Conservation (phyloP, 2,329 filamentous ascomycete species). For the Colletotrichum chlorophyti region DNA sequence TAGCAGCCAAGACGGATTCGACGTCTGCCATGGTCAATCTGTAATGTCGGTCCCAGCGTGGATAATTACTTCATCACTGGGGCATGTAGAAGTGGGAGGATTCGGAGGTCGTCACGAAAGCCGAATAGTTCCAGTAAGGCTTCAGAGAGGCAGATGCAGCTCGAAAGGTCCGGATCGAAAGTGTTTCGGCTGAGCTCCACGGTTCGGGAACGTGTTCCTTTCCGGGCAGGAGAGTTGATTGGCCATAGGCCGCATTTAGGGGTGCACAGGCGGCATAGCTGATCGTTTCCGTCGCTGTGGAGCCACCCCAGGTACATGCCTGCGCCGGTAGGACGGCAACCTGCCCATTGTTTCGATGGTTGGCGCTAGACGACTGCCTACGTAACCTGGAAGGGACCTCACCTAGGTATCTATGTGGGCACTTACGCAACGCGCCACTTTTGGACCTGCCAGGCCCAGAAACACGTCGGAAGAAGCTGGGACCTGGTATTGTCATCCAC, state of each 20-base stretch:
- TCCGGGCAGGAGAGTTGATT: conserved; percentile 13
- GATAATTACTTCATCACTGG: conserved; percentile 20
- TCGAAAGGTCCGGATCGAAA: background rate
- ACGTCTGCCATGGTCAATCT: conserved; percentile 32
- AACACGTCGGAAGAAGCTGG: background rate
- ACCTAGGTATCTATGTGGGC: background rate
- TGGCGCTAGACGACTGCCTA: background rate
- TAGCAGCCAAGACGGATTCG: conserved; percentile 27
- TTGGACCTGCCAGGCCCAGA: too few relatives aligned
- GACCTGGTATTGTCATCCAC: conserved; percentile 6
- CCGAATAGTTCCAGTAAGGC: background rate
- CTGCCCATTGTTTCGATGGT: background rate
- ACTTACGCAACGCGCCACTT: background rate
- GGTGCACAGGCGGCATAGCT: conserved; percentile 15
- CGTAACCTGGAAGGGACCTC: background rate
- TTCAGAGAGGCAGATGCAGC: conserved; percentile 10
- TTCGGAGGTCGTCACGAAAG: background rate
- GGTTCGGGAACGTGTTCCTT: conserved; percentile 29
- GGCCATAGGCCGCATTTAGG: conserved; percentile 1
- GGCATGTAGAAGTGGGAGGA: background rate
- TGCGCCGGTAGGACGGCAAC: conserved; percentile 7
- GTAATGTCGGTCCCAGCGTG: background rate
- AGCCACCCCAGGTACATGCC: conserved; percentile 6
- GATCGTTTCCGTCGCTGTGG: conserved; percentile 4
- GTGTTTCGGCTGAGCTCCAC: conserved; percentile 26